A percentile compares a stretch with the other conserved stretches of the same genome.
Conservation (phyloP, 805 yeast species). For the Aciculoconidium aculeatum region DNA sequence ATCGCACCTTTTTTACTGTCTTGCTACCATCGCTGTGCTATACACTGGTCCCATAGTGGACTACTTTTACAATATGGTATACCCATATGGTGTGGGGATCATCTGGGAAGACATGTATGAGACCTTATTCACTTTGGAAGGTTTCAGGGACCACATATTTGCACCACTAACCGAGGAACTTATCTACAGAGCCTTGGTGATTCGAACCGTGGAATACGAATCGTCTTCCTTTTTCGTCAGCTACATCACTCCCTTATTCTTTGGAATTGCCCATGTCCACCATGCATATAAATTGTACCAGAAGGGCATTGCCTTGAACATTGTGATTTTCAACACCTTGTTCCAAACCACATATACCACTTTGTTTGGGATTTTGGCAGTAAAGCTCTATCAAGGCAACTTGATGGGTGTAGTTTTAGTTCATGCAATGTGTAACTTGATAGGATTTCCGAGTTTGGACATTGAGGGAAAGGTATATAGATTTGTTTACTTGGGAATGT, state of each 20-base stretch:
- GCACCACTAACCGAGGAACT: constrained; percentile 82
- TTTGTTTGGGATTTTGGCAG: constrained; percentile 64
- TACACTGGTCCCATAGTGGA: constrained; percentile 17
- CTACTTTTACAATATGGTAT: constrained; percentile 7
- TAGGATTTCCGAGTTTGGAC: constrained; percentile 55
- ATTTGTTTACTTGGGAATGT: constrained; percentile 30
- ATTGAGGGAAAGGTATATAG: constrained; percentile 14
- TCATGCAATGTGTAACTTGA: constrained; percentile 63
- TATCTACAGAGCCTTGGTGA: constrained; percentile 50
- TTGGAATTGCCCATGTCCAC: constrained; percentile 76
- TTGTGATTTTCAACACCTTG: constrained; percentile 30
- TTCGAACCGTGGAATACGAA: constrained; percentile 10
- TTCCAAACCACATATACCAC: constrained; percentile 64
- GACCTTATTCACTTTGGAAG: constrained; percentile 26
- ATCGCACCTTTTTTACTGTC: constrained; percentile 9
- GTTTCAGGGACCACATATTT: constrained; percentile 51
- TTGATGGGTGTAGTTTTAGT: constrained; percentile 53
- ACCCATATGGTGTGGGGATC: constrained; percentile 3
- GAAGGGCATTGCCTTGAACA: constrained; percentile 31
- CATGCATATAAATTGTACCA: constrained; percentile 42
- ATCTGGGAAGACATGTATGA: constrained; percentile 13
- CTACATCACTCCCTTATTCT: constrained; percentile 50
- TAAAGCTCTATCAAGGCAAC: constrained; percentile 46
- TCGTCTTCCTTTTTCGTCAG: constrained; percentile 9
- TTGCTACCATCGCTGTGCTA: constrained; percentile 10